Evolutionary conservation across 208 protist genomes (phyloP).

Genomic region (Blechomonas ayalai): DNA sequence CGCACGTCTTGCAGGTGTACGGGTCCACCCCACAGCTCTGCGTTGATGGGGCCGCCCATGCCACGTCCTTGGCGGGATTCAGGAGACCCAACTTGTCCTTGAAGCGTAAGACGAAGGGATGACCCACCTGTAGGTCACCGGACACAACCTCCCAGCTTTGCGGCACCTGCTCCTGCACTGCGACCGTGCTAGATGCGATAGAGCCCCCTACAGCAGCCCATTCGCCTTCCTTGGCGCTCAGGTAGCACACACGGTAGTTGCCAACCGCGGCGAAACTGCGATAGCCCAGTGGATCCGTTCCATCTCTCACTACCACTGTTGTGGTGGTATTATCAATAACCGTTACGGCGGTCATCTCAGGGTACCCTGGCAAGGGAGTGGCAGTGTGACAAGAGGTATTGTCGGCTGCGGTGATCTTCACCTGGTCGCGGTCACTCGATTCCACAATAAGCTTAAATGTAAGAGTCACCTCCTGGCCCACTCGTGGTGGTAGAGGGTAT

Average conservation of each 20-base stretch:
- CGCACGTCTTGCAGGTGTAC: slow-evolving; percentile 35
- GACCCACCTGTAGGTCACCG: slow-evolving; percentile 22
- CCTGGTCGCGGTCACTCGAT: slow-evolving; percentile 33
- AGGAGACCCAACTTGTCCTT: slow-evolving; percentile 31
- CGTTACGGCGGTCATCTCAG: slow-evolving; percentile 21
- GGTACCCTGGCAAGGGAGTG: slow-evolving; percentile 25
- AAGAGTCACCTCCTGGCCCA: slow-evolving; percentile 80
- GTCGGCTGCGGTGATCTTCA: slow-evolving; percentile 35
- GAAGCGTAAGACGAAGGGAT: slow-evolving; percentile 55
- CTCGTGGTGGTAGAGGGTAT: slow-evolving; percentile 64
- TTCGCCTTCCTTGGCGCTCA: slow-evolving; percentile 37
- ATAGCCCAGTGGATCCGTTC: slow-evolving; percentile 56
- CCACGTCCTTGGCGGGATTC: slow-evolving; percentile 30
- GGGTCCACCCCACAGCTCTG: slow-evolving; percentile 50
- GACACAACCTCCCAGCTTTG: slow-evolving; percentile 29
- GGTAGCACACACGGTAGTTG: slow-evolving; percentile 76
- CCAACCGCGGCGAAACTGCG: slow-evolving; percentile 70
- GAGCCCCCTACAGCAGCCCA: slow-evolving; percentile 77
- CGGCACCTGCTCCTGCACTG: slow-evolving; percentile 26
- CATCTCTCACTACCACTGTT: slow-evolving; percentile 47
- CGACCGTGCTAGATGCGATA: slow-evolving; percentile 25
- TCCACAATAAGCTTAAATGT: slow-evolving; percentile 54
- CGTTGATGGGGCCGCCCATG: slow-evolving; percentile 51
- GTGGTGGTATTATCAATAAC: slow-evolving; percentile 31
- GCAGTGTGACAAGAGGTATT: slow-evolving; percentile 42